These are phyloP conservation scores for Pichia kudriavzevii DNA, from an alignment of 1,139 yeast genomes.

Conservation along the genomic window DNA sequence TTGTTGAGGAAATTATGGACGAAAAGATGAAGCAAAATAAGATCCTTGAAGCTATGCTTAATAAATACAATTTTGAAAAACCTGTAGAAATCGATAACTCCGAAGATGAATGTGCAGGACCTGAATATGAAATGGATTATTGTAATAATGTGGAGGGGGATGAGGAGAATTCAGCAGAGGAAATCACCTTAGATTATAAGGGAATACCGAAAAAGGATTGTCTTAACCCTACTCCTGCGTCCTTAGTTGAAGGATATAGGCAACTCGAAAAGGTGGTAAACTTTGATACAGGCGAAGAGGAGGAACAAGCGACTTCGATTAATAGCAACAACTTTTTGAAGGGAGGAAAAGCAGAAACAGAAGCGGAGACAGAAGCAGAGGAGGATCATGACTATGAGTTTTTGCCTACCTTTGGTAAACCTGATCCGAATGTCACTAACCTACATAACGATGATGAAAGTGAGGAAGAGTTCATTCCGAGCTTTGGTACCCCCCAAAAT, in stretches of 20 bases:
- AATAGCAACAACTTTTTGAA: no score
- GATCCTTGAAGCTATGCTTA: constrained; percentile 46
- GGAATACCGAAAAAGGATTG: constrained; percentile 14
- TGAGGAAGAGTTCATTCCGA: constrained; percentile 21
- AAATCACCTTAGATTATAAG: constrained; percentile 17
- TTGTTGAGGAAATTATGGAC: constrained; percentile 27
- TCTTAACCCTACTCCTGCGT: constrained; percentile 20
- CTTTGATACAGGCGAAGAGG: constrained; percentile 11
- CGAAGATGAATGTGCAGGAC: constrained; percentile 21
- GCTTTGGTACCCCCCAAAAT: constrained; percentile 15
- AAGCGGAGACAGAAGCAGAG: constrained; percentile 12
- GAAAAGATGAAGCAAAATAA: constrained; percentile 36
- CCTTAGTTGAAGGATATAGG: constrained; percentile 22
- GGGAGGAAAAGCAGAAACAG: constrained; percentile 20
- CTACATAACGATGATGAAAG: constrained; percentile 16
- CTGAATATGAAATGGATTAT: constrained; percentile 5
- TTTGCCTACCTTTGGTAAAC: constrained; percentile 49
- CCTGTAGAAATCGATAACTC: constrained; percentile 48
- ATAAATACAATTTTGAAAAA: constrained; percentile 51
- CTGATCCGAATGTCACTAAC: no score
- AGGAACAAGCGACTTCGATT: constrained; percentile 8
- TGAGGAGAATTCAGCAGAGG: constrained; percentile 21
- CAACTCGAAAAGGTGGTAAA: constrained; percentile 1
- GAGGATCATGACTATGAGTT: constrained; percentile 36
- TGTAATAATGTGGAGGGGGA: constrained; percentile 12